Evolutionary conservation across 192 early-diverging fungal genomes (phyloP).

Genomic region (Phlyctochytrium arcticum): DNA sequence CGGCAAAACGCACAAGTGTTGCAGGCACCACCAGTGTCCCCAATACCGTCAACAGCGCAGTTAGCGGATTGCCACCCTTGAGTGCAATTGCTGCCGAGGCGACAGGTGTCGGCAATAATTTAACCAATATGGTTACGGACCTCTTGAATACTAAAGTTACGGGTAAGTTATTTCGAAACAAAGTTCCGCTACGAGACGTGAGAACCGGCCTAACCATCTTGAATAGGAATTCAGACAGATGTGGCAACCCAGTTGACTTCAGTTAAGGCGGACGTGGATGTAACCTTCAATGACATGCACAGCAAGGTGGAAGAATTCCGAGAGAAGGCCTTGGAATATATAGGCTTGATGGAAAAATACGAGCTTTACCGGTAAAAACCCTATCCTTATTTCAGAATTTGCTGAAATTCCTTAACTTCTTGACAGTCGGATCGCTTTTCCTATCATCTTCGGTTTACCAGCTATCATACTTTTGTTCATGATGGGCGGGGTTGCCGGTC

Average conservation of each 20-base stretch:
- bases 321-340: background rate
- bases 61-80: background rate
- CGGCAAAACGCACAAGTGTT: background rate
- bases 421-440: background rate
- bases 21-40: background rate
- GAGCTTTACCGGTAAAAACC: conserved; percentile 6
- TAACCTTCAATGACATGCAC: background rate
- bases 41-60: background rate
- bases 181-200: too few species aligned
- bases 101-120: background rate
- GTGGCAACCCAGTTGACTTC: background rate
- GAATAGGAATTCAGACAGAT: too few species aligned
- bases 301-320: background rate
- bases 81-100: background rate
- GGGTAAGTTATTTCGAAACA: background rate
- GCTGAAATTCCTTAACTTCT: too few species aligned
- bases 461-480: conserved; percentile 9
- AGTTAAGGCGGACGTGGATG: background rate
- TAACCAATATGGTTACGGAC: background rate
- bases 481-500: conserved; percentile 4
- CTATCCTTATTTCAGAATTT: background rate
- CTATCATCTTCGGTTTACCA: conserved; percentile 8
- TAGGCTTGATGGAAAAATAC: background rate
- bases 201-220: too few species aligned
- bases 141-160: background rate